Percentiles rank a stretch among this genome's conserved stretches.
Evolutionary conservation across 345 rosid species (phyloP).

Genomic region (Rhodamnia rubescens): DNA sequence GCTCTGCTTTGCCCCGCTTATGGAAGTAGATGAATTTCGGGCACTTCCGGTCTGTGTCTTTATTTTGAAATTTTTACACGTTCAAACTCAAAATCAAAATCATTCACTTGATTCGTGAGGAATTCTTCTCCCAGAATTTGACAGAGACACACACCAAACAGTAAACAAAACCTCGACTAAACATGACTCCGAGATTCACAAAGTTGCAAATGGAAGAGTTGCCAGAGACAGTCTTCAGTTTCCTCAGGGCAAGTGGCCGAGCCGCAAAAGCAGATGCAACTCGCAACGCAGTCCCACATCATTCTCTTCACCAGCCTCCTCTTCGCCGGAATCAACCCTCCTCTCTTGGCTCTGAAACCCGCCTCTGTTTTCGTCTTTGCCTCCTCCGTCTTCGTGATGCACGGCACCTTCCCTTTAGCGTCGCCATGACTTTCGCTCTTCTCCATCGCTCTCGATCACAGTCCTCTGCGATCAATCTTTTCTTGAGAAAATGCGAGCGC

Average conservation of each 20-base stretch:
- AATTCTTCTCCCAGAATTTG: not conserved
- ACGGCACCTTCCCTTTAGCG: not conserved
- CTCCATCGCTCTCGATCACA: not conserved
- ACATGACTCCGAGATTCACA: not conserved
- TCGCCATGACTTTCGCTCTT: not conserved
- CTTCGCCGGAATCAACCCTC: slow-evolving; percentile 24
- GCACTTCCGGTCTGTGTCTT: no score
- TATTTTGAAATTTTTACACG: no score
- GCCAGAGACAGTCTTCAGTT: not conserved
- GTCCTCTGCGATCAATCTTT: not conserved
- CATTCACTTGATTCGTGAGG: not conserved
- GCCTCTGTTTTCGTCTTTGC: not conserved
- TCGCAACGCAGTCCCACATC: slow-evolving; percentile 8
- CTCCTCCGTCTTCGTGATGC: not conserved
- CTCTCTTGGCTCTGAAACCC: slow-evolving; percentile 1
- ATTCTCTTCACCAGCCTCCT: slow-evolving; percentile 33
- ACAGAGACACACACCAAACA: not conserved
- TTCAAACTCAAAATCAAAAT: no score
- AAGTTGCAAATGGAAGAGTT: no score
- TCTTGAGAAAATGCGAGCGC: not conserved
- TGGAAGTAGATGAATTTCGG: not conserved
- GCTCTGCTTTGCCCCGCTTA: not conserved
- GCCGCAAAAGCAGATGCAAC: not conserved
- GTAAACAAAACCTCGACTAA: not conserved
- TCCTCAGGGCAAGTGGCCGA: not conserved